phyloP scores from a whole-genome alignment of 129 eudicot genomes.

The Lactuca saligna region DNA sequence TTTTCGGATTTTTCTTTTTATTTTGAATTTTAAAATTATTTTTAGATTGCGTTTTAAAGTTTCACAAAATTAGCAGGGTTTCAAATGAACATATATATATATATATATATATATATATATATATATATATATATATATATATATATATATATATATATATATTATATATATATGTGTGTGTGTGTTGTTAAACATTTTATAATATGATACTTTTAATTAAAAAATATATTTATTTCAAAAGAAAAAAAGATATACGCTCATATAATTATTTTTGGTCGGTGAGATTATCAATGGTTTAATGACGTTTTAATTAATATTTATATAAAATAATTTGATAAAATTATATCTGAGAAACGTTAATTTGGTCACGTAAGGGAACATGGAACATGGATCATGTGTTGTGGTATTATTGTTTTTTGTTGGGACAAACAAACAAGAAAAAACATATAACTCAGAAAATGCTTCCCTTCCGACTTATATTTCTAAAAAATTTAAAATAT shows the following conservation, averaged over 20 bases:
- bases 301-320: slow-evolving; percentile 6
- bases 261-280: slow-evolving; percentile 33
- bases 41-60: too few species aligned
- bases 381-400: slow-evolving; percentile 45
- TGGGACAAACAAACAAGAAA: slow-evolving; percentile 41
- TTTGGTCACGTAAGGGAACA: slow-evolving; percentile 33
- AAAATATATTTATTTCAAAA: neutral
- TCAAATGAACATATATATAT: too few species aligned
- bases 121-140: too few species aligned
- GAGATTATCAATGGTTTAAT: slow-evolving; percentile 28
- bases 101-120: too few species aligned
- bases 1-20: too few species aligned
- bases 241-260: neutral
- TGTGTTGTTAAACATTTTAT: too few species aligned
- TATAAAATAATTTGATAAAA: neutral
- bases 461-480: slow-evolving; percentile 23
- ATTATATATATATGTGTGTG: too few species aligned
- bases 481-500: neutral
- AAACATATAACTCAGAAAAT: slow-evolving; percentile 35
- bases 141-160: too few species aligned
- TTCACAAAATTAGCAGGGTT: too few species aligned
- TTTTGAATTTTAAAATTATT: too few species aligned
- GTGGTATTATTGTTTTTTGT: slow-evolving; percentile 30
- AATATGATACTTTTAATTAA: neutral
- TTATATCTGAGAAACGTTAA: slow-evolving; percentile 13